Percentiles rank a stretch among this genome's conserved stretches.
Evolutionary conservation across 345 rosid genomes (phyloP).

Genomic region (Dimocarpus longan): DNA sequence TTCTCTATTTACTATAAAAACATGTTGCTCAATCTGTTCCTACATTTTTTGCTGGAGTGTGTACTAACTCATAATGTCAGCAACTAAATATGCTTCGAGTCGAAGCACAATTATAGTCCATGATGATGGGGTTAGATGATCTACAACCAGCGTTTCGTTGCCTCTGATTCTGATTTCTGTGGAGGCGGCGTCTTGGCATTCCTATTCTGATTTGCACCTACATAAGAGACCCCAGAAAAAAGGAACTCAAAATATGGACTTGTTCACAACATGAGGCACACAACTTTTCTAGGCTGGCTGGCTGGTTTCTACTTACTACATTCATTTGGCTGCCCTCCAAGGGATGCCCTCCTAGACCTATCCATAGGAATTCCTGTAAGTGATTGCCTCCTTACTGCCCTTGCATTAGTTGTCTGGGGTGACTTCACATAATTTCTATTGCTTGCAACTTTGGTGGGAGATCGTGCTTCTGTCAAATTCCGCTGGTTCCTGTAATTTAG

Average conservation of each 20-base stretch:
- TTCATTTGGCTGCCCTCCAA: slow-evolving; percentile 67
- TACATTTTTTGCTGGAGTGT: background rate
- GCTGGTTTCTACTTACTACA: slow-evolving; percentile 37
- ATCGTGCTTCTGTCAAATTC: slow-evolving; percentile 34
- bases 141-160: slow-evolving; percentile 51
- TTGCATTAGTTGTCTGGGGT: slow-evolving; percentile 48
- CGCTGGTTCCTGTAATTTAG: slow-evolving; percentile 43
- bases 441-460: slow-evolving; percentile 38
- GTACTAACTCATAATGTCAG: slow-evolving; percentile 20
- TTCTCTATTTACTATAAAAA: background rate
- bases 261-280: slow-evolving; percentile 14
- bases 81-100: slow-evolving; percentile 46
- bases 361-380: slow-evolving; percentile 59
- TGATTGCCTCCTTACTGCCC: slow-evolving; percentile 70
- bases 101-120: slow-evolving; percentile 37
- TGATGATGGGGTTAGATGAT: background rate
- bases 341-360: slow-evolving; percentile 73
- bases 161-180: slow-evolving; percentile 39
- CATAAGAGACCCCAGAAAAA: slow-evolving; percentile 7
- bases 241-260: slow-evolving; percentile 12
- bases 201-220: slow-evolving; percentile 49
- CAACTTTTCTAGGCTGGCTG: background rate
- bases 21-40: background rate
- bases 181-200: slow-evolving; percentile 85
- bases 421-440: slow-evolving; percentile 40